Evolutionary conservation across 2,329 filamentous ascomycete genomes (phyloP).

Genomic region (Mollisia scopiformis): DNA sequence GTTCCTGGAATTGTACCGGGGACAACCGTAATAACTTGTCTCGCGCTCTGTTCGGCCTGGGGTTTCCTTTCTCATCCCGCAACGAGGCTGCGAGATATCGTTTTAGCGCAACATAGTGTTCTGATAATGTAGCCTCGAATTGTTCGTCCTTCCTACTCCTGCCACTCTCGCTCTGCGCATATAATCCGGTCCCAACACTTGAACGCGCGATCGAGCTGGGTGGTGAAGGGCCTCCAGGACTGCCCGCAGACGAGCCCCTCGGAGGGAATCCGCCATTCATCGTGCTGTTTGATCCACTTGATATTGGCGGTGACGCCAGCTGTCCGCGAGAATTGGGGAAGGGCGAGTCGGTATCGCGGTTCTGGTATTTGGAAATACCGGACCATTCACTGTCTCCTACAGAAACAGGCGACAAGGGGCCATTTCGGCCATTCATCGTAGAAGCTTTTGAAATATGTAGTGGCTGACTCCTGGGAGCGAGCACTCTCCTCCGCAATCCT

Average conservation of each 20-base stretch:
- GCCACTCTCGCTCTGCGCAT: conserved; percentile 67
- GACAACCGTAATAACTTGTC: conserved; percentile 93
- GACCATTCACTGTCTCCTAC: conserved; percentile 84
- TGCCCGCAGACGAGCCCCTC: conserved; percentile 43
- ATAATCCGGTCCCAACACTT: conserved; percentile 76
- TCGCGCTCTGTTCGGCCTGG: conserved; percentile 83
- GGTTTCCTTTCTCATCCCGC: conserved; percentile 74
- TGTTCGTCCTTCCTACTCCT: conserved; percentile 67
- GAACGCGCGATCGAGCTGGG: conserved; percentile 86
- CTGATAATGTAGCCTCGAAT: conserved; percentile 65
- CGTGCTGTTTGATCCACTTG: conserved; percentile 61
- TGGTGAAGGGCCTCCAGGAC: conserved; percentile 74
- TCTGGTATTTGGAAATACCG: conserved; percentile 67
- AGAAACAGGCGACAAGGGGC: conserved; percentile 80
- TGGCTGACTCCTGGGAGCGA: conserved; percentile 14
- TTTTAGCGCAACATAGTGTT: conserved; percentile 83
- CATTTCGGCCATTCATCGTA: conserved; percentile 73
- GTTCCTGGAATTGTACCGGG: conserved; percentile 91
- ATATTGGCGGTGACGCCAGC: conserved; percentile 71
- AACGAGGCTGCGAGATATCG: conserved; percentile 64
- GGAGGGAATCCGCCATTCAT: conserved; percentile 65
- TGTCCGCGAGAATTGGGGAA: conserved; percentile 58
- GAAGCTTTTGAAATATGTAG: conserved; percentile 22
- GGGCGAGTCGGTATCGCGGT: conserved; percentile 40
- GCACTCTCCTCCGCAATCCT: conserved; percentile 18